Conservation (phyloP, 106 monocot genomes). For the Posidonia australis region DNA sequence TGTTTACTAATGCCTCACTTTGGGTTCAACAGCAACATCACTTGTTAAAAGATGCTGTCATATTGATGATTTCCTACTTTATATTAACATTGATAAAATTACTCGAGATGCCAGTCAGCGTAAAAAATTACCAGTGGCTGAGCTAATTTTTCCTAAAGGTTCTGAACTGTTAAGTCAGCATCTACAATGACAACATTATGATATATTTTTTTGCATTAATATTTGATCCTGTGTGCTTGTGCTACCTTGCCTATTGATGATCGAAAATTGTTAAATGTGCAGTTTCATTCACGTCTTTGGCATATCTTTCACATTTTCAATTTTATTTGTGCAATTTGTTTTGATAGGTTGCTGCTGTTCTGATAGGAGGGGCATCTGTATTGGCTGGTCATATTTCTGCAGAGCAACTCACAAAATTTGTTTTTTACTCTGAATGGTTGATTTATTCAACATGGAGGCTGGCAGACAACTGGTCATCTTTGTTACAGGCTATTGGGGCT, state of each 20-base stretch:
- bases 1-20: too few species aligned
- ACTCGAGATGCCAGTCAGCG: too few species aligned
- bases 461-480: conserved; percentile 88
- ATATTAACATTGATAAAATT: too few species aligned
- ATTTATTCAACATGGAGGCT: conserved; percentile 85
- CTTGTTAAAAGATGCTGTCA: too few species aligned
- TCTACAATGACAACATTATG: too few species aligned
- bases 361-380: conserved; percentile 76
- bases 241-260: neutral
- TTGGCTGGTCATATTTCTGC: conserved; percentile 78
- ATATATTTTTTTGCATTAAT: too few species aligned
- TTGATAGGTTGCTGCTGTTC: conserved; percentile 77
- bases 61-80: too few species aligned
- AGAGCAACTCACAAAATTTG: conserved; percentile 89
- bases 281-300: neutral
- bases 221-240: neutral
- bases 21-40: too few species aligned
- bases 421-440: conserved; percentile 86
- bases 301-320: neutral
- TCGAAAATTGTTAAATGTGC: neutral
- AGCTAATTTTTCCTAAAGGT: too few species aligned
- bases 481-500: conserved; percentile 94
- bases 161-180: too few species aligned
- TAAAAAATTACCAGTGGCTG: too few species aligned
- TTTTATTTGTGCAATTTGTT: conserved; percentile 2